Conservation (phyloP, 2,329 filamentous ascomycete species). For the Fusarium luffae region DNA sequence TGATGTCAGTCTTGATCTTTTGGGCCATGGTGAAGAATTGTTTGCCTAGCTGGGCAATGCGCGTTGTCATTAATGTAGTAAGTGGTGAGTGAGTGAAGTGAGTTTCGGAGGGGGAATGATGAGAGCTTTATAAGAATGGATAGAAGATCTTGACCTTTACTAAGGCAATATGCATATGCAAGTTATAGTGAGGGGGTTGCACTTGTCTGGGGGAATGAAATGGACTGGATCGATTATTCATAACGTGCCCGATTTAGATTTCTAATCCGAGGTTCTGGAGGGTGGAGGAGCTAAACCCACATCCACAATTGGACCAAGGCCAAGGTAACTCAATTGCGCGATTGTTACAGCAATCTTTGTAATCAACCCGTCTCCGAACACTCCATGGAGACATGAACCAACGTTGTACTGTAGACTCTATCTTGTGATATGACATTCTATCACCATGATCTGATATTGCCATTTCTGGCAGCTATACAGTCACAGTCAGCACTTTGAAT, state of each 20-base stretch:
- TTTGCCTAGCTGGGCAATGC: constrained; percentile 41
- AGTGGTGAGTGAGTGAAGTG: neutral
- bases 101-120: neutral
- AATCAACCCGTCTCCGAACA: constrained; percentile 23
- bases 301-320: constrained; percentile 9
- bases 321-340: constrained; percentile 14
- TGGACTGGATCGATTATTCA: constrained; percentile 31
- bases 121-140: constrained; percentile 19
- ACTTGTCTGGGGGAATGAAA: neutral
- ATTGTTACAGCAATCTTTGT: constrained; percentile 20
- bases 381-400: neutral
- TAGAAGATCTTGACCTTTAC: neutral
- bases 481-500: constrained; percentile 6
- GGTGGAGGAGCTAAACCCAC: constrained; percentile 11
- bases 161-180: neutral
- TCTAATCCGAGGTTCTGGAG: constrained; percentile 16
- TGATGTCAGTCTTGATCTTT: constrained; percentile 69
- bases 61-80: constrained; percentile 40
- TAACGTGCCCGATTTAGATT: constrained; percentile 6
- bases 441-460: neutral
- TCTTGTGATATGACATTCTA: neutral
- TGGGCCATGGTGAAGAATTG: constrained; percentile 48
- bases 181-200: constrained; percentile 15
- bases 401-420: neutral
- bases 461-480: neutral